phyloP scores from a whole-genome alignment of 208 protist genomes.

The Trypanosoma cruzi region DNA sequence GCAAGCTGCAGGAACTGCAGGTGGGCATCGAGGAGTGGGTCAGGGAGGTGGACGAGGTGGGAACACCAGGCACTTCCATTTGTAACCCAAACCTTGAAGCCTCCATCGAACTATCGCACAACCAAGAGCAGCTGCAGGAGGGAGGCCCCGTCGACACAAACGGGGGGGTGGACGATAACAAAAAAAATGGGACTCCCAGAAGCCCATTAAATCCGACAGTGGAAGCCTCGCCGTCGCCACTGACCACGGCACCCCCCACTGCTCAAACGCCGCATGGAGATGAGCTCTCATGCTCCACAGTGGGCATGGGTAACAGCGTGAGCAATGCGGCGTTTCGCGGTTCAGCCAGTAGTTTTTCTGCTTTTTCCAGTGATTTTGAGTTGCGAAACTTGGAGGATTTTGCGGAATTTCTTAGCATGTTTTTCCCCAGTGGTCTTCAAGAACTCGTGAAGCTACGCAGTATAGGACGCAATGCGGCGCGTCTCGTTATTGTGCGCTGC shows the following conservation, averaged over 20 bases:
- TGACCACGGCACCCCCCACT: background rate
- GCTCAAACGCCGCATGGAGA: background rate
- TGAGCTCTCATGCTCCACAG: conserved; percentile 33
- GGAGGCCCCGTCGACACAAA: background rate
- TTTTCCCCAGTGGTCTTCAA: conserved; percentile 58
- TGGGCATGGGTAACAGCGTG: conserved; percentile 13
- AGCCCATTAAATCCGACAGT: background rate
- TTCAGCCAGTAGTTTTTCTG: background rate
- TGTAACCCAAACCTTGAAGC: conserved; percentile 1
- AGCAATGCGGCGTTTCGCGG: background rate
- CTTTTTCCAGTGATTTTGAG: conserved; percentile 31
- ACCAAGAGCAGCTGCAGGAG: conserved; percentile 9
- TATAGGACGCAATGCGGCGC: conserved; percentile 57
- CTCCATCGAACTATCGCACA: conserved; percentile 6
- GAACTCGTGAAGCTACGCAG: conserved; percentile 63
- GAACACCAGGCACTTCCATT: conserved; percentile 37
- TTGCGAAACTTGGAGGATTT: conserved; percentile 53
- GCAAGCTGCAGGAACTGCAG: conserved; percentile 51
- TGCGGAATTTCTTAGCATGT: conserved; percentile 50
- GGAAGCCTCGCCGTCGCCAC: background rate
- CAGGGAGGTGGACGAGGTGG: conserved; percentile 31
- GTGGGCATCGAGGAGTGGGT: conserved; percentile 54
- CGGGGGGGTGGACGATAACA: background rate
- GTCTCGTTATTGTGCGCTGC: conserved; percentile 75
- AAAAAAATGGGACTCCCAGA: background rate